Percentiles rank a stretch among this genome's conserved stretches.
Evolutionary conservation across 345 rosid species (phyloP).

Genomic region (Rubroshorea leprosula): DNA sequence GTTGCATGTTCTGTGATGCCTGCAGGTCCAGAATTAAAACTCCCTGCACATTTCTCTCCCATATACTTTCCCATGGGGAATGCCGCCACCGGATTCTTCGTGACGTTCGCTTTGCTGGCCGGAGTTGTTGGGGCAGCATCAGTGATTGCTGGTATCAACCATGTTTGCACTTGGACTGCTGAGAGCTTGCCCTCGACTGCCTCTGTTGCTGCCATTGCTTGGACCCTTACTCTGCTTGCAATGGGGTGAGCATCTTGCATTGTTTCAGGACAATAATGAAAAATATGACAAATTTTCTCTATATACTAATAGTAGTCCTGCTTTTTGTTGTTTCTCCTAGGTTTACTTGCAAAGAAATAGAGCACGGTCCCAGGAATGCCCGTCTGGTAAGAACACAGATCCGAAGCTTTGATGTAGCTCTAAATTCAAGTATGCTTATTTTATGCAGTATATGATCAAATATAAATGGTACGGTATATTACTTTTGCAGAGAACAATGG

Average conservation of each 20-base stretch:
- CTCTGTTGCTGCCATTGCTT: constrained; percentile 65
- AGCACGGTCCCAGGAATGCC: constrained; percentile 59
- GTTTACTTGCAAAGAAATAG: constrained; percentile 86
- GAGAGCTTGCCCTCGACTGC: constrained; percentile 72
- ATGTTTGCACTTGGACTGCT: constrained; percentile 52
- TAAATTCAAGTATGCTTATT: neutral
- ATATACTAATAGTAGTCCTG: constrained; percentile 12
- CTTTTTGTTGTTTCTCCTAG: constrained; percentile 28
- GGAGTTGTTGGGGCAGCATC: constrained; percentile 90
- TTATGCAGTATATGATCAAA: neutral
- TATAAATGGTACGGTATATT: neutral
- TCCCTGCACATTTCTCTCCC: constrained; percentile 91
- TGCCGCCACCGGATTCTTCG: constrained; percentile 92
- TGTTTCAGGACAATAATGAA: too few relatives aligned
- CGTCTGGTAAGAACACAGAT: constrained; percentile 56
- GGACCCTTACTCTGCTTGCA: constrained; percentile 86
- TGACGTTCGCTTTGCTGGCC: constrained; percentile 68
- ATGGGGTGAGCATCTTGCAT: constrained; percentile 64
- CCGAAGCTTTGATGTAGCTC: neutral
- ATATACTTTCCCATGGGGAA: constrained; percentile 93
- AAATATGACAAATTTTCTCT: neutral
- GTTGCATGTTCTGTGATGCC: neutral
- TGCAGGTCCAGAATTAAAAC: constrained; percentile 61
- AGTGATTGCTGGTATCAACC: constrained; percentile 55
- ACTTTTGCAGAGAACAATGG: constrained; percentile 85